Evolutionary conservation across 2,329 filamentous ascomycete genomes (phyloP), one percentile per base, ranked within the genome.

Genomic region (Hymenoscyphus fraxineus): DNA sequence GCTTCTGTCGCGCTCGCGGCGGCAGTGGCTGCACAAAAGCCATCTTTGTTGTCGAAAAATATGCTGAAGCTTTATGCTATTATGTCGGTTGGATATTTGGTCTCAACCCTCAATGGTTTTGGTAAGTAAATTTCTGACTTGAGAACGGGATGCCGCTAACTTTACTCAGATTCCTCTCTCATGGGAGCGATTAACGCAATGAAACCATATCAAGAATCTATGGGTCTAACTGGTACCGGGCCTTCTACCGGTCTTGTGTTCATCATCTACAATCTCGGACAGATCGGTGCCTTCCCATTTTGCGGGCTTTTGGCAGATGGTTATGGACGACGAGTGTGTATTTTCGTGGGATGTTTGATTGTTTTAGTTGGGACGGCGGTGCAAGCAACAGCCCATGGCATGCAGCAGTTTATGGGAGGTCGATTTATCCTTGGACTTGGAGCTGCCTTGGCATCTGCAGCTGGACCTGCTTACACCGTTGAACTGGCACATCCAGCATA

Each of bases 401-500:
- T 80, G 1, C 77, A 75, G 10, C 80, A 82, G 65, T 87, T 88
- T 74, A 83, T 88, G 74, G 83, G 77, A 7, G 82, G 83, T 6
- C 78, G 83, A 31, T 84, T 85, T 70, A 70, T 85, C 31, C 78
- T 85, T 22, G 83, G 83, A 6, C 83, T 84, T 64, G 86, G 86
- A 47, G 84, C 86, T 54, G 80, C 82, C 1, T 84, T 89, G 65
- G 82, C 83, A 3, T 81, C 83, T 5, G 81, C 83, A 2, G 85
- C 85, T 5, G 86, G 83, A 0, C 87, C 87, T 1, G 82, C 85
- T n/a, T 88, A 88, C 71, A 83, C 84, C 16, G 83, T 85, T 56
- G 87, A 90, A 73, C 80, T 87, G 63, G 81, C 85, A 1, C 87
- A 89, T 70, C 87, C 87, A 0, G 81, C 83, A 1, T 86, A 85